Conservation (phyloP, 2,329 filamentous ascomycete genomes). For the Aspergillus viridinutans region DNA sequence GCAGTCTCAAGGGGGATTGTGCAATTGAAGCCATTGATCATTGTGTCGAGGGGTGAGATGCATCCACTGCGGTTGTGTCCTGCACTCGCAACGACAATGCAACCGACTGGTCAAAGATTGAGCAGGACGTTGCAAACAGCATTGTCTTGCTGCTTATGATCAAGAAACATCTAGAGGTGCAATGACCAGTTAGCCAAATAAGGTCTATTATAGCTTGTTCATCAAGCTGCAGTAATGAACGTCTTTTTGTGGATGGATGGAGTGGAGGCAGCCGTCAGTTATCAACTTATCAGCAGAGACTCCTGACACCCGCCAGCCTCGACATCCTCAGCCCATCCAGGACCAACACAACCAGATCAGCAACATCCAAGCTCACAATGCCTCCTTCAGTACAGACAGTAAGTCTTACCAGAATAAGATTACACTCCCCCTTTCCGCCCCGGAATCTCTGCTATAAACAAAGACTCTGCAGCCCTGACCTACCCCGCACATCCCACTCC, state of each 20-base stretch:
- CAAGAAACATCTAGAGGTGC: too few relatives aligned
- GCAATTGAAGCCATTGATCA: too few relatives aligned
- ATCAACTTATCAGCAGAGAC: not conserved
- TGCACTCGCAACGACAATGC: too few relatives aligned
- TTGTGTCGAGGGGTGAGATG: too few relatives aligned
- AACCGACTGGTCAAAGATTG: too few relatives aligned
- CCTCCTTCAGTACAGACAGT: conserved; percentile 34
- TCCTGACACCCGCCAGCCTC: not conserved
- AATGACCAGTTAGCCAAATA: too few relatives aligned
- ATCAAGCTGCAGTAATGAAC: not conserved
- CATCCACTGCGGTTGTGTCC: too few relatives aligned
- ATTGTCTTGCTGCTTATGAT: too few relatives aligned
- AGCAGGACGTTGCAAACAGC: too few relatives aligned
- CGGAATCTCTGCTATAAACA: not conserved
- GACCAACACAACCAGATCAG: not conserved
- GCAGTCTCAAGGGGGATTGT: too few relatives aligned
- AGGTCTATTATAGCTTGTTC: not conserved
- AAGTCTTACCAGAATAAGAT: conserved; percentile 4
- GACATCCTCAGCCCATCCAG: conserved; percentile 6
- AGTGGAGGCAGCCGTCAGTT: not conserved
- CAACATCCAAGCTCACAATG: conserved; percentile 20
- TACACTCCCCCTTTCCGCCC: not conserved
- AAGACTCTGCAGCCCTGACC: not conserved
- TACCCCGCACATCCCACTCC: not conserved
- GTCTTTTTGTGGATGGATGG: not conserved